Conservation (phyloP, 73 alveolate genomes). For the Stentor roeselii region DNA sequence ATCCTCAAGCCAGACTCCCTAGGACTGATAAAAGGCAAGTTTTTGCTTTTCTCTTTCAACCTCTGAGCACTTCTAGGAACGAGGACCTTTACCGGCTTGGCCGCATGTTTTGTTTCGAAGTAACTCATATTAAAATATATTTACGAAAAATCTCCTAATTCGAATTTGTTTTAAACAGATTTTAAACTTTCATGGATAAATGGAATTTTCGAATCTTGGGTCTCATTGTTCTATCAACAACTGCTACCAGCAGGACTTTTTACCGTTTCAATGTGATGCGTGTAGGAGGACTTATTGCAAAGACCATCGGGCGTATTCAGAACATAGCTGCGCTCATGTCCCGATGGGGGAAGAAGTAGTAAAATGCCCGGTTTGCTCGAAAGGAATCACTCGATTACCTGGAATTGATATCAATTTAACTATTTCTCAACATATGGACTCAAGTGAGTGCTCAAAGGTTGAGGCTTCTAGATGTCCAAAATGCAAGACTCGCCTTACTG, state of each 20-base stretch:
- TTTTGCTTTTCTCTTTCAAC: too few relatives aligned
- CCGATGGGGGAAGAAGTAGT: constrained; percentile 34
- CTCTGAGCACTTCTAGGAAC: too few relatives aligned
- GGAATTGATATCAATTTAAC: constrained; percentile 41
- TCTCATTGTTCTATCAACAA: constrained; percentile 32
- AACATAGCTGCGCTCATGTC: constrained; percentile 32
- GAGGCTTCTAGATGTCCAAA: constrained; percentile 27
- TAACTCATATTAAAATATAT: too few relatives aligned
- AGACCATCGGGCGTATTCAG: constrained; percentile 33
- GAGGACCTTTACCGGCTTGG: too few relatives aligned
- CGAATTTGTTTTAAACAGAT: too few relatives aligned
- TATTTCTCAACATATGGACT: constrained; percentile 26
- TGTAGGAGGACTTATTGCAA: constrained; percentile 33
- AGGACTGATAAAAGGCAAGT: too few relatives aligned
- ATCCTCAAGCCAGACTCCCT: too few relatives aligned
- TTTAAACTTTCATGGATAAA: too few relatives aligned
- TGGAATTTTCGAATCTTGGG: constrained; percentile 40
- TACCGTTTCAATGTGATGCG: constrained; percentile 42
- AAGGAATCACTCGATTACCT: constrained; percentile 34
- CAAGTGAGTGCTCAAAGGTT: constrained; percentile 29
- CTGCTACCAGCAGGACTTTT: constrained; percentile 44
- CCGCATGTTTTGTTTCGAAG: too few relatives aligned
- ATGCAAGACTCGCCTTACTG: constrained; percentile 29
- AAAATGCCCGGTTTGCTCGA: constrained; percentile 56
- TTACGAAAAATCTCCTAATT: too few relatives aligned